Percentiles rank a stretch among this genome's conserved stretches.
Evolutionary conservation across 768 basidiomycete species (phyloP).

Genomic region (Trichaptum fuscoviolaceum): DNA sequence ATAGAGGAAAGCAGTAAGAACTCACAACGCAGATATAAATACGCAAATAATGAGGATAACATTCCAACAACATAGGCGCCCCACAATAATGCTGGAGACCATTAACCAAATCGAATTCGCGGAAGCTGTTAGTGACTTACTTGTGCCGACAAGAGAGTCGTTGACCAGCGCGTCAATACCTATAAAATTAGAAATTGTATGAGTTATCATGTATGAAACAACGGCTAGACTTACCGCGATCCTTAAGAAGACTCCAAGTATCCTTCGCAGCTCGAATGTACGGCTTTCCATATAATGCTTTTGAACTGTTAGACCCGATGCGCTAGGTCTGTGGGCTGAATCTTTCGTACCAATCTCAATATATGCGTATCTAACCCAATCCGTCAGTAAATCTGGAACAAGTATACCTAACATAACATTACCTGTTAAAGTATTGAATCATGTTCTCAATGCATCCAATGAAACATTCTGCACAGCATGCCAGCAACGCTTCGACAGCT

Average conservation of each 20-base stretch:
- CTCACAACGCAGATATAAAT: conserved; percentile 70
- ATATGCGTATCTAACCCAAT: conserved; percentile 56
- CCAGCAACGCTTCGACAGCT: conserved; percentile 71
- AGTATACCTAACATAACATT: conserved; percentile 3
- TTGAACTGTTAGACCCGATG: conserved; percentile 12
- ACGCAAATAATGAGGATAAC: conserved; percentile 68
- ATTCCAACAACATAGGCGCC: conserved; percentile 78
- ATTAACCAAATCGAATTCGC: background rate
- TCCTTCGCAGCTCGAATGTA: conserved; percentile 79
- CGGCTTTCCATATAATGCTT: conserved; percentile 80
- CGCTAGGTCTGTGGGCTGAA: background rate
- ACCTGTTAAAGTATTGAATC: conserved; percentile 80
- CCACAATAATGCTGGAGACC: conserved; percentile 57
- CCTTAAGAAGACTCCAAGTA: conserved; percentile 73
- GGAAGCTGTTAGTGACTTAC: conserved; percentile 33
- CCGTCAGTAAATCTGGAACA: background rate
- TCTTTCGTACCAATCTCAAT: conserved; percentile 64
- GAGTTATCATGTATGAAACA: conserved; percentile 4
- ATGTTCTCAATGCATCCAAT: conserved; percentile 63
- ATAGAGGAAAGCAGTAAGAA: conserved; percentile 10
- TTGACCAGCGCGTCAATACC: conserved; percentile 75
- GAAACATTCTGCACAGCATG: conserved; percentile 76
- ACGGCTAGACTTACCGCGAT: conserved; percentile 41
- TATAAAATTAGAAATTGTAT: conserved; percentile 6
- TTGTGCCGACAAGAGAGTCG: conserved; percentile 76